These are phyloP conservation scores for Podila verticillata DNA, from an alignment of 192 early-diverging fungal species.

Conservation along the genomic window DNA sequence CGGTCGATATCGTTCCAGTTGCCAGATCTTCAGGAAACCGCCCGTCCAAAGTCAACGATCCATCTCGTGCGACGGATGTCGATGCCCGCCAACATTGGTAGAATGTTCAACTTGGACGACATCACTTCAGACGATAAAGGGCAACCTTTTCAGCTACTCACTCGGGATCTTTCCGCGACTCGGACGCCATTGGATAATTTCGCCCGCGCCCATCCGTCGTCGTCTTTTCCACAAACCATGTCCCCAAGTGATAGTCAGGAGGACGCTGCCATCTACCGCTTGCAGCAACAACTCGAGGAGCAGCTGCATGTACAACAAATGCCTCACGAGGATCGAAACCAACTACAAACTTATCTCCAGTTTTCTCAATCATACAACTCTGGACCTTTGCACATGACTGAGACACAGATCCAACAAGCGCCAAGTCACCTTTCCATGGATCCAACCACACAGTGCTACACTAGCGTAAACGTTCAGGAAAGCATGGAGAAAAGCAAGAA, in stretches of 20 bases:
- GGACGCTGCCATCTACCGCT: constrained; percentile 3
- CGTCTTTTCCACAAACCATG: no score
- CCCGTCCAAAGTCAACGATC: constrained; percentile 3
- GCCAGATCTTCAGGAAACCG: not conserved
- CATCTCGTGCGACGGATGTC: constrained; percentile 42
- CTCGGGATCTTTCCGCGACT: not conserved
- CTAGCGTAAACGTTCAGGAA: no score
- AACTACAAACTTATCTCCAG: not conserved
- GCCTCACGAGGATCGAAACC: not conserved
- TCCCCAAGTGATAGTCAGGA: not conserved
- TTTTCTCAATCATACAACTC: not conserved
- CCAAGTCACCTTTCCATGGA: not conserved
- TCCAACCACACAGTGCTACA: no score
- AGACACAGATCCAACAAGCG: not conserved
- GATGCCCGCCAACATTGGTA: constrained; percentile 27
- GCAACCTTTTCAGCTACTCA: not conserved
- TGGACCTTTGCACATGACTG: no score
- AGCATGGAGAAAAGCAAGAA: no score
- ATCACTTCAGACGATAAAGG: not conserved
- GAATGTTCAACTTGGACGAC: not conserved
- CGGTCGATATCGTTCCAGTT: not conserved
- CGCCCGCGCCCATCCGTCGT: not conserved
- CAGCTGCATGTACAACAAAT: constrained; percentile 2
- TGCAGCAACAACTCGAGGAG: constrained; percentile 16
- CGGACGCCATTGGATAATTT: not conserved